Conservation (phyloP, 495 filamentous ascomycete genomes). For the Parathielavia hyrcaniae region DNA sequence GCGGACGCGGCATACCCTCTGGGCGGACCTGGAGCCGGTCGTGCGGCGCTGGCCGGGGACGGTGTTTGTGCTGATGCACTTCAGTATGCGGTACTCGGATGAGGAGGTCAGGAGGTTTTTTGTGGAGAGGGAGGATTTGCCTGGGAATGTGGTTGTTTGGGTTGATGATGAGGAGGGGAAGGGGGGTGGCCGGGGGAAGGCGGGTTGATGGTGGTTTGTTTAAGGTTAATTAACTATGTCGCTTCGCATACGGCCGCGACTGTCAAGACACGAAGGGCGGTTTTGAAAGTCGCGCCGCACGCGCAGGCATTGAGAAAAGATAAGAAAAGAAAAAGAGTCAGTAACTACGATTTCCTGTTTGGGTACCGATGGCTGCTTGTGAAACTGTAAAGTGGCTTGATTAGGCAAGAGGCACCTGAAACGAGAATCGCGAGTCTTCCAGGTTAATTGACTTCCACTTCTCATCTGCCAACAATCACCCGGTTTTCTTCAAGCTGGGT, state of each 20-base stretch:
- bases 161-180: slow-evolving; percentile 24
- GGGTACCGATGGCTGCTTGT: too few relatives aligned
- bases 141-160: slow-evolving; percentile 37
- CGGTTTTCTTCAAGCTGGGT: too few relatives aligned
- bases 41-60: slow-evolving; percentile 29
- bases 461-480: too few relatives aligned
- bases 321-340: too few relatives aligned
- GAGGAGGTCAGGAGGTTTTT: slow-evolving; percentile 34
- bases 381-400: too few relatives aligned
- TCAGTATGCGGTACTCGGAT: slow-evolving; percentile 35
- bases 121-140: slow-evolving; percentile 23
- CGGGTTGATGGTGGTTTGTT: not conserved
- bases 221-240: not conserved
- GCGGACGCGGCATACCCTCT: slow-evolving; percentile 36
- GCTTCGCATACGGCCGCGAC: not conserved
- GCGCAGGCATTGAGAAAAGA: too few relatives aligned
- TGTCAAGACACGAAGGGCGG: too few relatives aligned
- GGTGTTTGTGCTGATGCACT: slow-evolving; percentile 37
- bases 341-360: too few relatives aligned
- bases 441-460: too few relatives aligned
- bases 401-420: too few relatives aligned
- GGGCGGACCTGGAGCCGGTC: slow-evolving; percentile 33
- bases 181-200: not conserved
- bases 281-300: too few relatives aligned
- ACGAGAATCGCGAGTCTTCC: too few relatives aligned